Evolutionary conservation across 768 basidiomycete species (phyloP), one percentile per base, ranked within the genome.

Genomic region (Baorangia bicolor): DNA sequence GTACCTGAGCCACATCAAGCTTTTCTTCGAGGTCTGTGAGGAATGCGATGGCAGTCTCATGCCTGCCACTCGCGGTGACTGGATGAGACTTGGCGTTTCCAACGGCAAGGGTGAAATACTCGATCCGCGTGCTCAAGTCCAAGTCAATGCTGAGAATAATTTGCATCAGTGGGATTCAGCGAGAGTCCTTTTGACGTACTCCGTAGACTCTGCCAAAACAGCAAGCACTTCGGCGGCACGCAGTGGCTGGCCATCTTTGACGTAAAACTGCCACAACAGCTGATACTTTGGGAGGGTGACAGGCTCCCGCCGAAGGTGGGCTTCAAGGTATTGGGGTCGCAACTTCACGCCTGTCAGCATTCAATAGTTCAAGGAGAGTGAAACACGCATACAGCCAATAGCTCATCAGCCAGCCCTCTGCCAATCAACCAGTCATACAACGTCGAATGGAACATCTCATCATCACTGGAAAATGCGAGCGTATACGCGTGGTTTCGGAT

Each of bases 61-160:
- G 89, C 55, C 83, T 79, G 11, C 89, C 88, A 30, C 84, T 81
- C 18, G 82, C 78, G 20, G 92, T 87, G 10, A 92, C 82, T 1
- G 92, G 89, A 68, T 95, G 92, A 16, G 96, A 96, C 73, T 98
- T 98, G 48, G 94, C 96, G 66, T 98, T 97, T 50, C 92, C 90
- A 40, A 98, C 89, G 1, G 97, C 94, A 46, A 97, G 84, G 1
- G 94, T 95, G 41, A 98, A 81, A 72, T 92, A 97, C 69, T 98
- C 93, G 51, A 98, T 74, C 50, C 97, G 85, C 50, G 82, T 77
- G 53, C 88, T 84, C 37, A 99, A 76, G 9, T 81, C 67, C 28
- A 91, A 71, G 47, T 85, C 78, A 66, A 90, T 87, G 55, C 88
- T 92, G 54, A 6, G 45, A 37, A 53, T 33, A 51, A 39, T 33